phyloP scores from a whole-genome alignment of 257 asterid genomes.

The Vinca minor region DNA sequence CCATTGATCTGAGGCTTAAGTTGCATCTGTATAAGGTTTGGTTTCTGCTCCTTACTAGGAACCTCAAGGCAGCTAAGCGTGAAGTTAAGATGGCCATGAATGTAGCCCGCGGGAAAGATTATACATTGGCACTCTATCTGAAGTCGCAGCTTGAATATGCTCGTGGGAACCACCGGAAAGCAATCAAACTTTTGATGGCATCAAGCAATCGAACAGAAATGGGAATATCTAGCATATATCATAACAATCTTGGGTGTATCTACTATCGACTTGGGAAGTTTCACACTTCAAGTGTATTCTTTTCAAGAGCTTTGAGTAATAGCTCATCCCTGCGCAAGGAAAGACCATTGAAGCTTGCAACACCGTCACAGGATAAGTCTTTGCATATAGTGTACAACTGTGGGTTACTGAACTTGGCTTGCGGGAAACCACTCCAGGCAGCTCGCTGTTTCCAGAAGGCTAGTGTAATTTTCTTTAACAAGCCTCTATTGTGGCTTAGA shows the following conservation, averaged over 20 bases:
- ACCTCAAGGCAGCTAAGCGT: constrained; percentile 85
- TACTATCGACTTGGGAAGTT: constrained; percentile 63
- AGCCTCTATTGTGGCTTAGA: constrained; percentile 79
- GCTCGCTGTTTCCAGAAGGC: constrained; percentile 64
- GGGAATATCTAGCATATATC: constrained; percentile 63
- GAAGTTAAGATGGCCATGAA: constrained; percentile 91
- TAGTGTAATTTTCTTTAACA: constrained; percentile 42
- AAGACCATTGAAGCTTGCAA: constrained; percentile 49
- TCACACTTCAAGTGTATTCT: constrained; percentile 58
- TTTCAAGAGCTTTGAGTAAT: constrained; percentile 61
- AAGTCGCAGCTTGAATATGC: constrained; percentile 93
- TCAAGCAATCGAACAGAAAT: constrained; percentile 45
- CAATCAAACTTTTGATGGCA: constrained; percentile 78
- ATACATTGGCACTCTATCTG: constrained; percentile 65
- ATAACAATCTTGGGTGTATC: constrained; percentile 87
- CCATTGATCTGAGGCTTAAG: constrained; percentile 57
- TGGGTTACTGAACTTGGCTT: constrained; percentile 65
- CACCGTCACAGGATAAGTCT: constrained; percentile 62
- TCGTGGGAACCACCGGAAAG: constrained; percentile 68
- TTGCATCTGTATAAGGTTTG: constrained; percentile 78
- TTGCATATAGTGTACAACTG: constrained; percentile 58
- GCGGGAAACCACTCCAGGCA: constrained; percentile 79
- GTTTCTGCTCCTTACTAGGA: constrained; percentile 59
- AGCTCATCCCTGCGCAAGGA: constrained; percentile 48
- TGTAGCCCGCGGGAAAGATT: constrained; percentile 69